A percentile compares a stretch with the other conserved stretches of the same genome.
phyloP scores from a whole-genome alignment of 352 stramenopile species.

The Phytophthora fragariaefolia region DNA sequence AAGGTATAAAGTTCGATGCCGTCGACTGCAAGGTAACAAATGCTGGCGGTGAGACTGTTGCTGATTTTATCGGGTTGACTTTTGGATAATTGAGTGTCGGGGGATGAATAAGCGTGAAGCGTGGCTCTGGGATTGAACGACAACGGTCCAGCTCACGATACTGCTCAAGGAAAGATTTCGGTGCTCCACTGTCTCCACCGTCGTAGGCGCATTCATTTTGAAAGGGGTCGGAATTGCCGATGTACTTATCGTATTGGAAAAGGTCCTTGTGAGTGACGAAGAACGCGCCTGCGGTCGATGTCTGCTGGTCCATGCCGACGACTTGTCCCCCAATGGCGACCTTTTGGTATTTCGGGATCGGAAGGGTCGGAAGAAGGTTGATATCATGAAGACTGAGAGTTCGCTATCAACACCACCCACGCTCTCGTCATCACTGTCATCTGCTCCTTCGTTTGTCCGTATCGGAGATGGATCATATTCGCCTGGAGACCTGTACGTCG shows the following conservation, averaged over 20 bases:
- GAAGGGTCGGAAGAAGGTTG: slow-evolving; percentile 6
- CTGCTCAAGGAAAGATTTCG: slow-evolving; percentile 52
- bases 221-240: slow-evolving; percentile 38
- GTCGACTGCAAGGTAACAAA: slow-evolving; percentile 31
- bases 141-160: slow-evolving; percentile 53
- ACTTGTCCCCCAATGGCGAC: background rate
- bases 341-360: slow-evolving; percentile 10
- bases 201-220: slow-evolving; percentile 2
- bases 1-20: slow-evolving; percentile 13
- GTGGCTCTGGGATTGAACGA: slow-evolving; percentile 5
- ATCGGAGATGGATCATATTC: slow-evolving; percentile 64
- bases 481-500: slow-evolving; percentile 60
- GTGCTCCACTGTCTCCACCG: slow-evolving; percentile 3
- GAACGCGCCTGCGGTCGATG: slow-evolving; percentile 43
- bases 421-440: slow-evolving; percentile 34
- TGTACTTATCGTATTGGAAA: slow-evolving; percentile 71
- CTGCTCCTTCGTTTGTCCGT: slow-evolving; percentile 46
- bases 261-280: slow-evolving; percentile 67
- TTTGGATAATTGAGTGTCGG: background rate
- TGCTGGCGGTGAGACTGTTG: background rate
- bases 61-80: background rate
- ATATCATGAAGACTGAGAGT: slow-evolving; percentile 30
- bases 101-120: slow-evolving; percentile 24
- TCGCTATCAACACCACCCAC: slow-evolving; percentile 26
- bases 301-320: slow-evolving; percentile 8